These are phyloP conservation scores for Ogataea kodamae DNA, from an alignment of 805 yeast genomes.

Conservation along the genomic window DNA sequence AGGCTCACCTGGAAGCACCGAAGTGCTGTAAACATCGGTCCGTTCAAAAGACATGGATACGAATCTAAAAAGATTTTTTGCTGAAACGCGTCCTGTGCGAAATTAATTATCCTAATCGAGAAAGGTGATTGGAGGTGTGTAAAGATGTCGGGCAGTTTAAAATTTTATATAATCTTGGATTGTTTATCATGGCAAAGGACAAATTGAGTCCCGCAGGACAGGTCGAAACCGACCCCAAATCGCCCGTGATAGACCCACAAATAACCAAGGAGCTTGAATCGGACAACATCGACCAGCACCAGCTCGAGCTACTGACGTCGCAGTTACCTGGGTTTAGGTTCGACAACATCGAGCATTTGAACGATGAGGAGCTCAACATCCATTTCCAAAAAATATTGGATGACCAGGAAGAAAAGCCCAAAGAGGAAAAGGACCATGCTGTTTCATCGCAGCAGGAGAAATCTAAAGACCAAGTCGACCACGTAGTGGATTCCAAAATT, in stretches of 20 bases:
- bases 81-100: slow-evolving; percentile 11
- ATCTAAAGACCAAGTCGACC: slow-evolving; percentile 2
- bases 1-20: slow-evolving; percentile 83
- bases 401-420: slow-evolving; percentile 7
- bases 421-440: slow-evolving; percentile 1
- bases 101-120: slow-evolving; percentile 9
- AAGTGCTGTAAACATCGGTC: slow-evolving; percentile 69
- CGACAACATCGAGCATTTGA: slow-evolving; percentile 23
- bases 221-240: slow-evolving; percentile 3
- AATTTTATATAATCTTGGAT: slow-evolving; percentile 8
- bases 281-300: slow-evolving; percentile 8
- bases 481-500: slow-evolving; percentile 1
- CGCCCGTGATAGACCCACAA: slow-evolving; percentile 11
- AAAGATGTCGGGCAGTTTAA: slow-evolving; percentile 13
- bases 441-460: slow-evolving; percentile 1
- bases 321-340: slow-evolving; percentile 26
- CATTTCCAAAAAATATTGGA: slow-evolving; percentile 29
- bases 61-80: slow-evolving; percentile 6
- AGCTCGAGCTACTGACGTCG: slow-evolving; percentile 24
- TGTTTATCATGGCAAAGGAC: slow-evolving; percentile 8
- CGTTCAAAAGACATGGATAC: slow-evolving; percentile 64
- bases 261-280: slow-evolving; percentile 17
- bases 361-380: slow-evolving; percentile 29
- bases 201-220: slow-evolving; percentile 1
- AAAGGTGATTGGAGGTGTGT: slow-evolving; percentile 12